phyloP scores from a whole-genome alignment of 441 rosid genomes.

The Euphorbia celastroides region DNA sequence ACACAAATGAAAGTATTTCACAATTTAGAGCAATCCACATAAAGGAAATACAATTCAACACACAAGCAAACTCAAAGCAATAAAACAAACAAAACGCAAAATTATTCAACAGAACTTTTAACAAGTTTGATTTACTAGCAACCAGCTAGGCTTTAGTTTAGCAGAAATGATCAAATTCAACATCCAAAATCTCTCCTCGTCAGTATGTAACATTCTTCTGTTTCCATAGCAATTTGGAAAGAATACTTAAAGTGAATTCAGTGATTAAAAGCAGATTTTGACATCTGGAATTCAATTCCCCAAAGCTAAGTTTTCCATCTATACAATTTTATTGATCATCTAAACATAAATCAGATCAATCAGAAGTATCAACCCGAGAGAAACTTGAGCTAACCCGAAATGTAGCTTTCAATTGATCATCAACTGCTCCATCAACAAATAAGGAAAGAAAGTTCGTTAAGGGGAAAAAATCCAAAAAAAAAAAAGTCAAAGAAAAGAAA shows the following conservation, averaged over 20 bases:
- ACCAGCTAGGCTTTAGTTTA: no score
- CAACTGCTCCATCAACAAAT: constrained; percentile 42
- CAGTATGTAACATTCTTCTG: neutral
- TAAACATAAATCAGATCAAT: constrained; percentile 18
- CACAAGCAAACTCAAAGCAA: neutral
- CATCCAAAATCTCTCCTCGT: neutral
- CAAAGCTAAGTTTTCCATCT: neutral
- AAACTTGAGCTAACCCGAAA: constrained; percentile 50
- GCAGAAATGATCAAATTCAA: constrained; percentile 21
- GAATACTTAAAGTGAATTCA: neutral
- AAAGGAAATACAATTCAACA: neutral
- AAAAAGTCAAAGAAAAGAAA: neutral
- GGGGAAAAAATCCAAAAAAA: neutral
- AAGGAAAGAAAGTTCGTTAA: neutral
- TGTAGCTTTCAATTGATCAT: constrained; percentile 56
- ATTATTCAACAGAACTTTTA: no score
- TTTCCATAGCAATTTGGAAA: neutral
- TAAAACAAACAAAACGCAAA: neutral
- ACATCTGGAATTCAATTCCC: neutral
- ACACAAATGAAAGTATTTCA: constrained; percentile 3
- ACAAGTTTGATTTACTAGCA: neutral
- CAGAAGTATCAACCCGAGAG: neutral
- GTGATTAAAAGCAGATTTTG: neutral
- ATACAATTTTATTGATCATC: neutral
- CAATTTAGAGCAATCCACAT: no score